These are phyloP conservation scores for Eimeria falciformis DNA, from an alignment of 169 alveolate species.

Conservation along the genomic window DNA sequence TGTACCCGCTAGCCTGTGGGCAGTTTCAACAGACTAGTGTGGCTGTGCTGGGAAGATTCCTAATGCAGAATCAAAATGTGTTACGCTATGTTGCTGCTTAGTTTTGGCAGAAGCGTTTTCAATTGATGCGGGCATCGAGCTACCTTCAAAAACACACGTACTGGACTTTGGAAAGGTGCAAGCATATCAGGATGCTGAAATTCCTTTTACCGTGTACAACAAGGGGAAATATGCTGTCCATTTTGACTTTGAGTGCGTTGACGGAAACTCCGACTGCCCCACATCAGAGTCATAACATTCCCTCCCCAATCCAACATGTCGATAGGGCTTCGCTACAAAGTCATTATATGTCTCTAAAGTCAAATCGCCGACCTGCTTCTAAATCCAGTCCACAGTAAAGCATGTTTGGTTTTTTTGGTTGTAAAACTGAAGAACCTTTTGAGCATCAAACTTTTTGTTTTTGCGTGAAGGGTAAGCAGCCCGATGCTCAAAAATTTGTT, in stretches of 20 bases:
- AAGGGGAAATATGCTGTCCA: conserved; percentile 92
- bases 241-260: conserved; percentile 83
- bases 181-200: conserved; percentile 92
- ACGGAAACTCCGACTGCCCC: not conserved
- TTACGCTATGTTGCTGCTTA: conserved; percentile 6
- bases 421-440: no score
- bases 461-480: conserved; percentile 52
- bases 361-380: no score
- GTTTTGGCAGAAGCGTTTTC: conserved; percentile 94
- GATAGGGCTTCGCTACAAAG: no score
- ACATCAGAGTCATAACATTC: no score
- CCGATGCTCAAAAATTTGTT: conserved; percentile 78
- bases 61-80: not conserved
- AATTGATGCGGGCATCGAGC: conserved; percentile 90
- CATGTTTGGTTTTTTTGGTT: no score
- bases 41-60: no score
- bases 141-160: conserved; percentile 86
- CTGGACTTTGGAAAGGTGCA: conserved; percentile 94
- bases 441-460: not conserved
- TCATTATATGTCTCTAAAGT: no score
- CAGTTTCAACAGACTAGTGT: no score
- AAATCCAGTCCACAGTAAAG: no score
- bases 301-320: no score
- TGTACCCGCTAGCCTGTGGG: no score
- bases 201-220: conserved; percentile 86